phyloP scores from a whole-genome alignment of 352 stramenopile genomes.

The Phytophthora idaei region DNA sequence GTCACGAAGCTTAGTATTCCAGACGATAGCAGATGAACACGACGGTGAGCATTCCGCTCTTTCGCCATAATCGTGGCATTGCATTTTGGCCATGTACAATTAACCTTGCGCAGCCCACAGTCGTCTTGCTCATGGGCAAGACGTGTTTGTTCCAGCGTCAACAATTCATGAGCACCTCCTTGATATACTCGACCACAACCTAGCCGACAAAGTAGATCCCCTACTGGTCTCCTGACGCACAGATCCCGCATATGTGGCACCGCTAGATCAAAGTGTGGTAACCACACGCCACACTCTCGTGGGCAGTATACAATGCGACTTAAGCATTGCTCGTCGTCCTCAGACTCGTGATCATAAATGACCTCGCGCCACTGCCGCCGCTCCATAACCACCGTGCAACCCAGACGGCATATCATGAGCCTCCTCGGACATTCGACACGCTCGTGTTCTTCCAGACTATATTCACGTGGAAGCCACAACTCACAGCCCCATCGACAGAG shows the following conservation, averaged over 20 bases:
- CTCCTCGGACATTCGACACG: constrained; percentile 58
- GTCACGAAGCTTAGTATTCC: constrained; percentile 70
- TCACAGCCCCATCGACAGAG: constrained; percentile 72
- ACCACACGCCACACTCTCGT: constrained; percentile 72
- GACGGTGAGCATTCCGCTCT: constrained; percentile 68
- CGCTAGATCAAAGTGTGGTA: constrained; percentile 49
- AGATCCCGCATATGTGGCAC: constrained; percentile 59
- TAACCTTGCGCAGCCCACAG: constrained; percentile 64
- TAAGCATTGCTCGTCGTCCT: constrained; percentile 45
- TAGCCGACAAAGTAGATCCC: constrained; percentile 61
- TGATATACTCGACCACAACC: constrained; percentile 62
- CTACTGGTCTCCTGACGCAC: constrained; percentile 66
- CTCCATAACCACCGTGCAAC: constrained; percentile 58
- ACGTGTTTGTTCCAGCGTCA: constrained; percentile 69
- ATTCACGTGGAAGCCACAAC: constrained; percentile 50
- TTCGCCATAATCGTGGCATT: constrained; percentile 51
- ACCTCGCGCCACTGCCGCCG: constrained; percentile 48
- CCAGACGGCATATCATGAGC: constrained; percentile 71
- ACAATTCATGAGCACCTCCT: constrained; percentile 60
- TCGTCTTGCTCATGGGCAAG: constrained; percentile 76
- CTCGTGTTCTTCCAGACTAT: constrained; percentile 58
- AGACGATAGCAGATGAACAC: constrained; percentile 60
- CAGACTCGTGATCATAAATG: constrained; percentile 65
- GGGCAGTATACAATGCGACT: constrained; percentile 63
- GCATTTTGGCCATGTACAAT: constrained; percentile 79